These are phyloP conservation scores for Salvia splendens DNA, from an alignment of 257 asterid species.

Conservation along the genomic window DNA sequence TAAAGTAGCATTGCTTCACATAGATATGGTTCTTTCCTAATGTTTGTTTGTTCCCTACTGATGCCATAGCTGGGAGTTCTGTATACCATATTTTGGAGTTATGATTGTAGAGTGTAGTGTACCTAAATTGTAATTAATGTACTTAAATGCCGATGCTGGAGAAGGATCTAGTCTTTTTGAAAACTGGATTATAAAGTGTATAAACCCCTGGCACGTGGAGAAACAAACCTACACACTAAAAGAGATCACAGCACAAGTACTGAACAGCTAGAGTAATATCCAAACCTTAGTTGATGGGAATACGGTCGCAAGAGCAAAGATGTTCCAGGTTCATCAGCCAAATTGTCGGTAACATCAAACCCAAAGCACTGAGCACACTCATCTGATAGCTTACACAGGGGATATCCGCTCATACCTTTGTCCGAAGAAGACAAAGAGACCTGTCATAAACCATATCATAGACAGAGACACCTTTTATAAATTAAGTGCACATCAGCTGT, in stretches of 20 bases:
- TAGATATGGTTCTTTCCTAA: slow-evolving; percentile 6
- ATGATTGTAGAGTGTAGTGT: background rate
- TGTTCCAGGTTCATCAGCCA: slow-evolving; percentile 58
- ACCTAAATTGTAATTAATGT: background rate
- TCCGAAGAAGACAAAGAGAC: slow-evolving; percentile 69
- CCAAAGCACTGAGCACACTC: slow-evolving; percentile 73
- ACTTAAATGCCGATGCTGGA: background rate
- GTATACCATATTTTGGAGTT: slow-evolving; percentile 12
- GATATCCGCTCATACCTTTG: slow-evolving; percentile 43
- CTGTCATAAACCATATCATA: slow-evolving; percentile 43
- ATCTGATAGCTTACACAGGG: slow-evolving; percentile 62
- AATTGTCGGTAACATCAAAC: slow-evolving; percentile 41
- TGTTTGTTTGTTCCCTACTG: slow-evolving; percentile 13
- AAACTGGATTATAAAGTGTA: background rate
- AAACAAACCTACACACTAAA: background rate
- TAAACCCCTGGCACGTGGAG: background rate
- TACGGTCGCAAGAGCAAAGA: slow-evolving; percentile 78
- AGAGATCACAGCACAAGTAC: background rate
- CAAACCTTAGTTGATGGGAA: slow-evolving; percentile 77
- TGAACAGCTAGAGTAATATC: slow-evolving; percentile 8
- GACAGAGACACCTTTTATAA: background rate
- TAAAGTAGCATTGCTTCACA: background rate
- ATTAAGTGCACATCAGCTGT: background rate
- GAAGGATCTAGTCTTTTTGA: background rate
- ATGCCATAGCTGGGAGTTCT: slow-evolving; percentile 7